These are phyloP conservation scores for Raphanus raphanistrum DNA, from an alignment of 345 rosid genomes.

Conservation along the genomic window DNA sequence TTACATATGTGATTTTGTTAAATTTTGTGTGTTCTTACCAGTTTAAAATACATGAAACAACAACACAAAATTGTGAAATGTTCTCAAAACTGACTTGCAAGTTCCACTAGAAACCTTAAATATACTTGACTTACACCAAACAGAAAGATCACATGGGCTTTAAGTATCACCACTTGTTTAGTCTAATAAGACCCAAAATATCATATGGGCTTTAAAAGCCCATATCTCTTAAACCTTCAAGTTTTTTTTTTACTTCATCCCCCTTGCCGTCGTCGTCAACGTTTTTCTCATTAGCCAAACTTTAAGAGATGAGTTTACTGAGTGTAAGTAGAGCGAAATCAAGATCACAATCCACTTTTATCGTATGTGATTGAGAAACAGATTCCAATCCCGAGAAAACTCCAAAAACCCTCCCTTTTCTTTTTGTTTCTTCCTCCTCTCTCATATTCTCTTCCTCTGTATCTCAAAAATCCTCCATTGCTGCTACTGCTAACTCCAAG, in stretches of 20 bases:
- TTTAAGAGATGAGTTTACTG: conserved; percentile 5
- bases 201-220: background rate
- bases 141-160: background rate
- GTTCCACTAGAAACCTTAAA: background rate
- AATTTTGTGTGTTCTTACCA: background rate
- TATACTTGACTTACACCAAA: background rate
- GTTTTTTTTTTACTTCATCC: background rate
- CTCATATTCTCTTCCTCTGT: background rate
- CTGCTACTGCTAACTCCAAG: conserved; percentile 15
- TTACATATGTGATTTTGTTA: too few relatives aligned
- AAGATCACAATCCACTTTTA: conserved; percentile 10
- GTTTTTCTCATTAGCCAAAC: background rate
- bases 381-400: conserved; percentile 25
- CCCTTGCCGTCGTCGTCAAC: conserved; percentile 14
- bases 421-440: background rate
- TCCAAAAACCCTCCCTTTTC: conserved; percentile 16
- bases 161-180: background rate
- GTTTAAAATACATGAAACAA: background rate
- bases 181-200: background rate
- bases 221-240: background rate
- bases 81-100: background rate
- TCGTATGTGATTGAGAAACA: conserved; percentile 36
- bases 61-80: background rate
- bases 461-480: background rate
- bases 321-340: background rate